phyloP scores from a whole-genome alignment of 768 basidiomycete species.

The Podaxis rugospora region DNA sequence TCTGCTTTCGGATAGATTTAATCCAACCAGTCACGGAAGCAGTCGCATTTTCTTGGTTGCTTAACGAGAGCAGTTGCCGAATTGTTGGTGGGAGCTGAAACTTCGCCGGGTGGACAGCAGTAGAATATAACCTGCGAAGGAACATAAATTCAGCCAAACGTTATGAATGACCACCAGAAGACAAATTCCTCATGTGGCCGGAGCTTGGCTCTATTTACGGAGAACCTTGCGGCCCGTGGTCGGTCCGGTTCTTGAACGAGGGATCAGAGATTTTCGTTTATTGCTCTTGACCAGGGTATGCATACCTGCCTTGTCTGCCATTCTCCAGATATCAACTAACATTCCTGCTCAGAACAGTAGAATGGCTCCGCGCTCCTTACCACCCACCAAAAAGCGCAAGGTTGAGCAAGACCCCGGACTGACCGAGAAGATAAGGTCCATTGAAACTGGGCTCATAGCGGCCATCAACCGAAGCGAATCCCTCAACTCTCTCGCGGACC shows the following conservation, averaged over 20 bases:
- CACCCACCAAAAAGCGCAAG: slow-evolving; percentile 50
- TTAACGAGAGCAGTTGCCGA: slow-evolving; percentile 3
- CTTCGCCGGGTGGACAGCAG: slow-evolving; percentile 2
- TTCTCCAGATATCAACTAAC: neutral
- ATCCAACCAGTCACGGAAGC: slow-evolving; percentile 77
- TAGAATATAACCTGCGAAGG: slow-evolving; percentile 5
- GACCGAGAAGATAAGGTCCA: slow-evolving; percentile 29
- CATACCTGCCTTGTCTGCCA: neutral
- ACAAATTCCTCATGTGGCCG: neutral
- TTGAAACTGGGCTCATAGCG: slow-evolving; percentile 53
- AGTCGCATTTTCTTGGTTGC: neutral
- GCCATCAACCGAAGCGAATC: slow-evolving; percentile 55
- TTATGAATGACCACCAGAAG: neutral
- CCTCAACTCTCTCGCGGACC: slow-evolving; percentile 74
- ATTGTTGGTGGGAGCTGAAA: slow-evolving; percentile 15
- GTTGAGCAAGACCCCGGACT: slow-evolving; percentile 26
- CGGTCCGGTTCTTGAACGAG: neutral
- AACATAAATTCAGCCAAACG: neutral
- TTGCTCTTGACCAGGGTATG: slow-evolving; percentile 1
- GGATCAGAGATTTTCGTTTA: neutral
- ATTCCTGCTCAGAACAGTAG: neutral
- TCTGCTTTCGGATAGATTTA: slow-evolving; percentile 80
- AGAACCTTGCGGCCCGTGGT: neutral
- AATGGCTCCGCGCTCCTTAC: slow-evolving; percentile 37
- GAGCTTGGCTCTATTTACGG: neutral